Evolutionary conservation across 495 filamentous ascomycete genomes (phyloP).

Genomic region (Penicillium verhagenii): DNA sequence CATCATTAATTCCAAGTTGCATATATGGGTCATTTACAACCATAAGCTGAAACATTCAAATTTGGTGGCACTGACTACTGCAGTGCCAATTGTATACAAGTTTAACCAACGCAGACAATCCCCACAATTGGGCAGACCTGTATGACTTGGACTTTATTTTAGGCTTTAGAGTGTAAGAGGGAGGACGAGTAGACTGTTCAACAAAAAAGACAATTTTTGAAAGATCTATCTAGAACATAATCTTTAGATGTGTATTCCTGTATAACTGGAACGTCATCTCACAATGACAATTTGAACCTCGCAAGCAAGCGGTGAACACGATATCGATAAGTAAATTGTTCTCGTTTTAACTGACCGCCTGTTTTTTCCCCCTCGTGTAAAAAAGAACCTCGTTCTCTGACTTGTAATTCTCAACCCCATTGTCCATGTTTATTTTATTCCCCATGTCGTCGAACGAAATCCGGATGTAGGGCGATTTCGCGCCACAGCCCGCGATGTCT

Average conservation of each 20-base stretch:
- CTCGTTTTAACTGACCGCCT: neutral
- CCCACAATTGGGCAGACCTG: slow-evolving; percentile 19
- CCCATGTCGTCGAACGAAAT: slow-evolving; percentile 19
- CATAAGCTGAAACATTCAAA: neutral
- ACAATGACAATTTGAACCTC: too few relatives aligned
- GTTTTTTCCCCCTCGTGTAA: neutral
- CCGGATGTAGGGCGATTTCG: slow-evolving; percentile 34
- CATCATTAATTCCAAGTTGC: too few relatives aligned
- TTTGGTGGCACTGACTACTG: slow-evolving; percentile 10
- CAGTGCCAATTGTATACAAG: slow-evolving; percentile 9
- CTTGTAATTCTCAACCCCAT: neutral
- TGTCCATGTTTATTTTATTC: slow-evolving; percentile 3
- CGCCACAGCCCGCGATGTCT: slow-evolving; percentile 48
- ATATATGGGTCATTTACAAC: neutral
- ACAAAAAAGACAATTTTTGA: too few relatives aligned
- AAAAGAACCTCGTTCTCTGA: neutral
- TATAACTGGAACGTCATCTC: neutral
- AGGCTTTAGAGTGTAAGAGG: too few relatives aligned
- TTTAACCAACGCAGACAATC: slow-evolving; percentile 4
- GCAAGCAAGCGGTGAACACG: neutral
- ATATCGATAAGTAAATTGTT: neutral
- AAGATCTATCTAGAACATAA: too few relatives aligned
- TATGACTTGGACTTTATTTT: too few relatives aligned
- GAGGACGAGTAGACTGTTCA: too few relatives aligned
- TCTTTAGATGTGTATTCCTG: too few relatives aligned